A percentile compares a stretch with the other conserved stretches of the same genome.
These are phyloP conservation scores for Cenchrus purpureus DNA, from an alignment of 176 grass and related monocot species.

Conservation along the genomic window DNA sequence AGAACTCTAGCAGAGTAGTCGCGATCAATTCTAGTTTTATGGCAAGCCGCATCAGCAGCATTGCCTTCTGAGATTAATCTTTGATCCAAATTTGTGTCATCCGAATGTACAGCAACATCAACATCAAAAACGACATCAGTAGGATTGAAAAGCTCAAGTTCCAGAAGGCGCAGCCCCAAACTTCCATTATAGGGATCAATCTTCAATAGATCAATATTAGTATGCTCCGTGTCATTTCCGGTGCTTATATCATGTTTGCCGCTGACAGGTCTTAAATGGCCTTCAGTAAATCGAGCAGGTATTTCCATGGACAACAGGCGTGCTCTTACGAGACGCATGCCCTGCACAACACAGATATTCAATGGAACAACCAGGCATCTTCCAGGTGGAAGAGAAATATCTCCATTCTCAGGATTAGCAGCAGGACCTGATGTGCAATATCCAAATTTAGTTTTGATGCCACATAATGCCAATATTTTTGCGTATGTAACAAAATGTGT, in stretches of 20 bases:
- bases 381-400: conserved; percentile 76
- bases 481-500: neutral
- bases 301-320: conserved; percentile 96
- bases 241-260: conserved; percentile 43
- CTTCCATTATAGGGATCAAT: conserved; percentile 92
- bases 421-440: conserved; percentile 61
- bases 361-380: conserved; percentile 82
- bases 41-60: conserved; percentile 51
- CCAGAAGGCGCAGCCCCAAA: conserved; percentile 88
- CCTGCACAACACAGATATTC: conserved; percentile 91
- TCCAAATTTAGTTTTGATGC: conserved; percentile 34
- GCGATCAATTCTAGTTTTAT: conserved; percentile 91
- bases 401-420: conserved; percentile 36
- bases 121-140: conserved; percentile 98
- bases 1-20: conserved; percentile 97
- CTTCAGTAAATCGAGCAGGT: conserved; percentile 71
- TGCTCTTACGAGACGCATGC: conserved; percentile 84
- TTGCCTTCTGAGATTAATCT: conserved; percentile 34
- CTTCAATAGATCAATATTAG: conserved; percentile 62
- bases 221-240: conserved; percentile 34
- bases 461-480: conserved; percentile 17
- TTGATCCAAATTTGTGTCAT: conserved; percentile 50
- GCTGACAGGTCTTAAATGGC: conserved; percentile 44
- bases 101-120: conserved; percentile 77
- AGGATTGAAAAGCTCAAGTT: conserved; percentile 94